Evolutionary conservation across 768 basidiomycete genomes (phyloP).

Genomic region (Mycena polygramma): DNA sequence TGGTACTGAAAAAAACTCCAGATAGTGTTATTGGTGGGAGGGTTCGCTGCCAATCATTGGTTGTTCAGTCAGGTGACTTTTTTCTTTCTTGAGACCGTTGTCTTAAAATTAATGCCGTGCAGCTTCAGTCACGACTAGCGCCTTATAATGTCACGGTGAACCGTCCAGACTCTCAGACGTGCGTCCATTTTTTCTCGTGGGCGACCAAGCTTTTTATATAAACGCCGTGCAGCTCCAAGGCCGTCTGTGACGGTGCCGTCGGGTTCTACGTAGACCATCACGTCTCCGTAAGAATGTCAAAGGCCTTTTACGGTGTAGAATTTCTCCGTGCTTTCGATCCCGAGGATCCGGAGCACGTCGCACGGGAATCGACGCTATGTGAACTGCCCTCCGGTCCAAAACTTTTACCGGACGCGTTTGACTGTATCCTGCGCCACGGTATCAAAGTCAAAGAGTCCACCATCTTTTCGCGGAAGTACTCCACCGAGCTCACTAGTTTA

Average conservation of each 20-base stretch:
- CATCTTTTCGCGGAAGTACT: constrained; percentile 86
- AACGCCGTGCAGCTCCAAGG: constrained; percentile 73
- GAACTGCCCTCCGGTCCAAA: constrained; percentile 84
- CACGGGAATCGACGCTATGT: constrained; percentile 74
- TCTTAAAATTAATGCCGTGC: too few relatives aligned
- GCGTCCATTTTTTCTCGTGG: constrained; percentile 34
- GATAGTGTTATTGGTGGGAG: too few relatives aligned
- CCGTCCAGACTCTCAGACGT: constrained; percentile 87
- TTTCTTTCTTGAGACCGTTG: too few relatives aligned
- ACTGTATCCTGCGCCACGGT: constrained; percentile 78
- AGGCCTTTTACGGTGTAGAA: constrained; percentile 87
- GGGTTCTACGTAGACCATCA: constrained; percentile 90
- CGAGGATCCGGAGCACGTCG: constrained; percentile 73
- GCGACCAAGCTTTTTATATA: constrained; percentile 8
- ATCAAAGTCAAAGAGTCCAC: constrained; percentile 86
- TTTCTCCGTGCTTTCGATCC: constrained; percentile 78
- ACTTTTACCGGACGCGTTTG: constrained; percentile 85
- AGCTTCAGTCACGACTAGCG: constrained; percentile 77
- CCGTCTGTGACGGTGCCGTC: constrained; percentile 86
- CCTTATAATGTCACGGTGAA: constrained; percentile 72
- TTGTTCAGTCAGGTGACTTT: too few relatives aligned
- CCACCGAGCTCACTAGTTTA: constrained; percentile 83
- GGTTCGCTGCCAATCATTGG: constrained; percentile 88
- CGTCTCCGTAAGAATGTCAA: constrained; percentile 85
- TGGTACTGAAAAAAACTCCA: too few relatives aligned